Evolutionary conservation across 495 filamentous ascomycete species (phyloP), one percentile per base, ranked within the genome.

Genomic region (Podospora fimiseda): DNA sequence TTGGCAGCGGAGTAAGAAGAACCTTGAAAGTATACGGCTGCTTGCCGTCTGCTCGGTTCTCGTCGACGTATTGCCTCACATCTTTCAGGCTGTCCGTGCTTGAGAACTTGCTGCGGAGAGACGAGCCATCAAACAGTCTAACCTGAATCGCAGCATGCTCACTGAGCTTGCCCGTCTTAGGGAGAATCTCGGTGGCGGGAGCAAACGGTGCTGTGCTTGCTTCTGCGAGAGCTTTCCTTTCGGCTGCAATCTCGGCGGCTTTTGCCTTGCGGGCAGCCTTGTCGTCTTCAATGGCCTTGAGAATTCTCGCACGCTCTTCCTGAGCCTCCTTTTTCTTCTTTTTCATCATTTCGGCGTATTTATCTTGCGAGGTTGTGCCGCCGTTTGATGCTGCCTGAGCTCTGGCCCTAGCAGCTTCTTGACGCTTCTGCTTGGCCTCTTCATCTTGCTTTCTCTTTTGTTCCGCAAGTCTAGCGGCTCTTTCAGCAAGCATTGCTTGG

Each of bases 41-140:
- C 47, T 55, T 57, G 46, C 56, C 67, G 64, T 65, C 79, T 0
- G 50, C 53, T 2, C 66, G 63, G 9, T 64, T 64, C 21, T 69
- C 64, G 49, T 93, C 88, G 9, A 97, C 74, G 88, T 89, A 96
- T 3, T 75, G 58, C 2, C 92, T 79, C 2, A 97, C 87, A 37
- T 87, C 80, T 5, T 60, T 70, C n/a, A 96, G 76, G 13, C 80
- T 87, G 9, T 80, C 73, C 1, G 71, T 72, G 42, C 81, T 78
- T 0, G 78, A 69, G 64, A 97, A 96, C 18, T 77, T 82, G 21
- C 73, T 74, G 24, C 88, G 82, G 43, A 96, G 79, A 13, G 81
- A 89, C 24, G 80, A 81, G 11, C 92, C 92, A 62, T 96, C 89
- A 38, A 95, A 86, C 0, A 96, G 73, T 1, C 92, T 83, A 38